Percentiles rank a stretch among this genome's conserved stretches.
phyloP scores from a whole-genome alignment of 192 early-diverging fungal genomes.

The Coemansia sp. region DNA sequence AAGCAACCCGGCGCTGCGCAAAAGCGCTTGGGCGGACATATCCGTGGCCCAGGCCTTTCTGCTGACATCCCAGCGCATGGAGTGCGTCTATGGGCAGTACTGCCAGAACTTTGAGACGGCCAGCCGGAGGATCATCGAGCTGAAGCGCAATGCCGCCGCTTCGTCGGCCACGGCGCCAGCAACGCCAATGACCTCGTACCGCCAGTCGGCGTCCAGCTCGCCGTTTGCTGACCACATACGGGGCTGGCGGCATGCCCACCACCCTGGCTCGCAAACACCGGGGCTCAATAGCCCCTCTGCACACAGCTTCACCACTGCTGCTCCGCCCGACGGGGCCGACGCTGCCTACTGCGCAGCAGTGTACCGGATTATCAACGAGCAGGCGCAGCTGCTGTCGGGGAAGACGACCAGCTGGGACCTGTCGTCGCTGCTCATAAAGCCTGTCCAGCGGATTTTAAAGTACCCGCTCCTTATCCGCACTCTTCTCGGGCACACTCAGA shows the following conservation, averaged over 20 bases:
- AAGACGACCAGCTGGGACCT: conserved; percentile 90
- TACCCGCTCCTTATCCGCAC: conserved; percentile 80
- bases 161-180: conserved; percentile 14
- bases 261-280: not conserved
- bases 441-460: conserved; percentile 96
- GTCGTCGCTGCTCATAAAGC: conserved; percentile 86
- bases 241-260: conserved; percentile 9
- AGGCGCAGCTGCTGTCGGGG: conserved; percentile 36
- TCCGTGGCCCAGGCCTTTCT: conserved; percentile 43
- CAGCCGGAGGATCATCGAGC: conserved; percentile 35
- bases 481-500: conserved; percentile 26
- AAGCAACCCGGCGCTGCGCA: conserved; percentile 12
- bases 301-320: too few relatives aligned
- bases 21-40: conserved; percentile 39
- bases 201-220: conserved; percentile 8
- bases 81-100: conserved; percentile 42
- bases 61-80: conserved; percentile 37
- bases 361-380: conserved; percentile 23
- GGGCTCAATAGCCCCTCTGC: conserved; percentile 4
- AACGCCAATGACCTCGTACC: conserved; percentile 21
- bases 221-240: conserved; percentile 21
- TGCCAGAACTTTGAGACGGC: conserved; percentile 49
- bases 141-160: conserved; percentile 23
- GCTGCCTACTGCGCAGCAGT: conserved; percentile 9
- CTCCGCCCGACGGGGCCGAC: too few relatives aligned